Percentiles rank a stretch among this genome's conserved stretches.
Conservation (phyloP, 2,329 filamentous ascomycete species). For the Tolypocladium endophyticum region DNA sequence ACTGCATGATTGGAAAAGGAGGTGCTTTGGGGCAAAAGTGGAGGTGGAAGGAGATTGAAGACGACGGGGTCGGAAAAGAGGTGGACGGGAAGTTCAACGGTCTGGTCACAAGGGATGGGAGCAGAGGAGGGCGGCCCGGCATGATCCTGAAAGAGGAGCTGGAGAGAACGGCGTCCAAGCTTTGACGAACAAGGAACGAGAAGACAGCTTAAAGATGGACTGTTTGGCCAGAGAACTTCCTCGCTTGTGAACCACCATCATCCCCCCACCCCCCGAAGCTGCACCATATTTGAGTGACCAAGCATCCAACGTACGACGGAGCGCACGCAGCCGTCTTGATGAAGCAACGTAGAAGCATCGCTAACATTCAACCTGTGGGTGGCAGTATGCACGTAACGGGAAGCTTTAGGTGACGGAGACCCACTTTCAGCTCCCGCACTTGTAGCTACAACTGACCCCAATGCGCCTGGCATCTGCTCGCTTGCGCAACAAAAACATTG, state of each 20-base stretch:
- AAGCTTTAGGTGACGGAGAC: background rate
- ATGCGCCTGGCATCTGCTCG: background rate
- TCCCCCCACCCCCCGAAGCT: background rate
- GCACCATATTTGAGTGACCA: background rate
- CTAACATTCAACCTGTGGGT: background rate
- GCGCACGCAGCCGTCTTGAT: background rate
- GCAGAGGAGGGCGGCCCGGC: conserved; percentile 35
- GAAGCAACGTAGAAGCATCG: background rate
- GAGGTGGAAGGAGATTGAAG: conserved; percentile 51
- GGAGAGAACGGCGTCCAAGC: conserved; percentile 4
- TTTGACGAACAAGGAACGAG: conserved; percentile 7
- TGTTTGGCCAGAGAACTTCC: background rate
- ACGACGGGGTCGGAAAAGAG: conserved; percentile 20
- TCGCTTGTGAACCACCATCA: no score
- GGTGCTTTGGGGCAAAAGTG: conserved; percentile 45
- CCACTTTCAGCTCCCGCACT: background rate
- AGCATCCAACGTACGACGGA: background rate
- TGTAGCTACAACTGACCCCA: background rate
- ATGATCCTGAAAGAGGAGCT: conserved; percentile 36
- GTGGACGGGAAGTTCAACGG: conserved; percentile 24
- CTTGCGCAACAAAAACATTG: background rate
- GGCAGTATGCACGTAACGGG: background rate
- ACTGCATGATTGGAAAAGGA: conserved; percentile 37
- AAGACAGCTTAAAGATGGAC: background rate
- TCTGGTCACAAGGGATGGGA: conserved; percentile 42